Conservation (phyloP, 495 filamentous ascomycete species). For the Penicillium paradoxum region DNA sequence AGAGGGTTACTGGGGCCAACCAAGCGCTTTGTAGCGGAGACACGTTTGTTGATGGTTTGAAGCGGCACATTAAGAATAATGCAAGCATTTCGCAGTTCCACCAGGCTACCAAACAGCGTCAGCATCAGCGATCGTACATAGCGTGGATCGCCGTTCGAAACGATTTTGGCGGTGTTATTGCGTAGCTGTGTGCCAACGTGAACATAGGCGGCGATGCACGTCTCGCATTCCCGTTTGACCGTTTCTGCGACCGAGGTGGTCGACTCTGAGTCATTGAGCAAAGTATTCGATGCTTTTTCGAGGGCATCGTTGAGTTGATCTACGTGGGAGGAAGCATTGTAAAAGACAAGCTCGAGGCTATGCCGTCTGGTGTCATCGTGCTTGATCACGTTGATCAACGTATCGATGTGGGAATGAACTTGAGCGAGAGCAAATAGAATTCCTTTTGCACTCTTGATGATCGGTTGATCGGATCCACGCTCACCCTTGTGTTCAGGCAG, state of each 20-base stretch:
- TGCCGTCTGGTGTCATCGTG: slow-evolving; percentile 63
- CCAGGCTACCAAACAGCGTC: slow-evolving; percentile 72
- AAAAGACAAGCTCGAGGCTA: slow-evolving; percentile 71
- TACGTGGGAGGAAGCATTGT: slow-evolving; percentile 69
- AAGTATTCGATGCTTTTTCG: slow-evolving; percentile 53
- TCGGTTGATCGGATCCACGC: slow-evolving; percentile 51
- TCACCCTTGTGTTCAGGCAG: slow-evolving; percentile 76
- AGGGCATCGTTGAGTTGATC: slow-evolving; percentile 71
- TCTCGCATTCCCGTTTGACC: slow-evolving; percentile 61
- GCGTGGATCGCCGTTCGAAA: slow-evolving; percentile 67
- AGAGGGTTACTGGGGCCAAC: slow-evolving; percentile 19
- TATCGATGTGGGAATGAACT: slow-evolving; percentile 69
- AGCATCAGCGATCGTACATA: slow-evolving; percentile 79
- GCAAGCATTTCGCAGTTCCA: slow-evolving; percentile 63
- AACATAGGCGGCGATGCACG: slow-evolving; percentile 70
- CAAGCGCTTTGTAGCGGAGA: slow-evolving; percentile 25
- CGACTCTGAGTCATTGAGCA: slow-evolving; percentile 36
- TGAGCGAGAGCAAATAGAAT: slow-evolving; percentile 82
- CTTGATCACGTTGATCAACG: slow-evolving; percentile 64
- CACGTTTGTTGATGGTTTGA: slow-evolving; percentile 14
- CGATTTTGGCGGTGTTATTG: slow-evolving; percentile 63
- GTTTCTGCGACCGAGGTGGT: slow-evolving; percentile 45
- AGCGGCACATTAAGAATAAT: slow-evolving; percentile 35
- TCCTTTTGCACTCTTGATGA: slow-evolving; percentile 78
- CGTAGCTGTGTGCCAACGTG: slow-evolving; percentile 68